Base-by-base conservation (phyloP, 306 rosid species). In the Adenanthera pavonina region DNA sequence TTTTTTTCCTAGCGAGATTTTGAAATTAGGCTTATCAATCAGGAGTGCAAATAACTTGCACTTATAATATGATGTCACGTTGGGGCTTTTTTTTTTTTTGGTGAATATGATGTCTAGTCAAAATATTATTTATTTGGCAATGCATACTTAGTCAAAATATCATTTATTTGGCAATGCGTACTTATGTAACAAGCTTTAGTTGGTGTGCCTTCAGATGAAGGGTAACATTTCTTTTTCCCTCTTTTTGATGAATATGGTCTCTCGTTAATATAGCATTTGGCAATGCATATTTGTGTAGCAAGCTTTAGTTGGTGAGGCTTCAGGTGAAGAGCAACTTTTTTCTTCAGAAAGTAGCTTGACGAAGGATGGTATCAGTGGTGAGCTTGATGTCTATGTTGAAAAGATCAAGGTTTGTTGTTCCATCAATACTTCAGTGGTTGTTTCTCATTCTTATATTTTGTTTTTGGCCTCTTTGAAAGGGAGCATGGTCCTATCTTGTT, bases 251-350 rank as follows among this genome's bases (percentile, higher is more conserved):
- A 69, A 30, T 54, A 61, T 70, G 72, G 56, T 85, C 49, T 35
- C 61, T 33, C 74, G 79, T 65, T 69, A 52, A 56, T 47, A 59
- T 69, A 25, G 61, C n/a, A 68, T 66, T 85, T 80, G 69, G 10
- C 59, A 19, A 69, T 85, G 70, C 78, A 72, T 83, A 49, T 83
- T 73, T 51, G 36, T 86, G 81, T 80, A 95, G 98, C 94, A 92
- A 91, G 97, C 98, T 82, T 90, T 95, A 87, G 99, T 93, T 83
- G 97, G 97, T 25, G 97, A 95, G 87, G 90, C 85, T 81, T 83
- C 88, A 33, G 94, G 92, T 67, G 99, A 95, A 81, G 97, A 93
- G 61, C 97, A 93, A 61, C 97, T 95, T 52, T 95, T 95, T 89
- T 93, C 97, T 81, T 77, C 94, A 59, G 94, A 85, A 81, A 76